These are phyloP conservation scores for Colletotrichum paranaense DNA, from an alignment of 2,329 filamentous ascomycete genomes.

Conservation along the genomic window DNA sequence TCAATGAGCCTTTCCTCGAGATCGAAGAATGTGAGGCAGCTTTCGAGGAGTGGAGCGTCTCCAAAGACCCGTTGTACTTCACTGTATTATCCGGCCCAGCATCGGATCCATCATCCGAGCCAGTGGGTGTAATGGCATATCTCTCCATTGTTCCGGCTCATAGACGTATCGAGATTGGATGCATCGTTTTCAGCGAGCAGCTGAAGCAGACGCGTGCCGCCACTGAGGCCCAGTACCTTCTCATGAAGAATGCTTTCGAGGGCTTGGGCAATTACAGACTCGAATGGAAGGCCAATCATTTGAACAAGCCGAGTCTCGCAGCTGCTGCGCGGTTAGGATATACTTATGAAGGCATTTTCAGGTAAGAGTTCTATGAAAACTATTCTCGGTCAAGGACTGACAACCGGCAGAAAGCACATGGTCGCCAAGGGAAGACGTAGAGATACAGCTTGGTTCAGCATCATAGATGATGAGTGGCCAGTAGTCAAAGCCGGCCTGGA, in stretches of 20 bases:
- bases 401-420: constrained; percentile 62
- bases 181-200: constrained; percentile 60
- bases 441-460: constrained; percentile 71
- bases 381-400: not conserved
- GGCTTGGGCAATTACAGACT: constrained; percentile 65
- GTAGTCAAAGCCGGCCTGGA: constrained; percentile 57
- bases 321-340: constrained; percentile 71
- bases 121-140: constrained; percentile 55
- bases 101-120: constrained; percentile 41
- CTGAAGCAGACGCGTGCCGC: constrained; percentile 66
- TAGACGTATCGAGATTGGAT: constrained; percentile 67
- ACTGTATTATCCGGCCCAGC: constrained; percentile 51
- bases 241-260: constrained; percentile 65
- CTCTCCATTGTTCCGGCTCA: constrained; percentile 60
- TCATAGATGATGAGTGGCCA: constrained; percentile 70
- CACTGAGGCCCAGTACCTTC: constrained; percentile 68
- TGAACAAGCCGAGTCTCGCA: constrained; percentile 64
- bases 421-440: constrained; percentile 66
- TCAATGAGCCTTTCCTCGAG: constrained; percentile 39
- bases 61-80: constrained; percentile 54
- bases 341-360: constrained; percentile 67
- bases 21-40: constrained; percentile 36
- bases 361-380: constrained; percentile 42
- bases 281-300: constrained; percentile 73
- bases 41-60: constrained; percentile 39